These are phyloP conservation scores for Pythium plurisporium DNA, from an alignment of 352 stramenopile genomes.

Conservation along the genomic window DNA sequence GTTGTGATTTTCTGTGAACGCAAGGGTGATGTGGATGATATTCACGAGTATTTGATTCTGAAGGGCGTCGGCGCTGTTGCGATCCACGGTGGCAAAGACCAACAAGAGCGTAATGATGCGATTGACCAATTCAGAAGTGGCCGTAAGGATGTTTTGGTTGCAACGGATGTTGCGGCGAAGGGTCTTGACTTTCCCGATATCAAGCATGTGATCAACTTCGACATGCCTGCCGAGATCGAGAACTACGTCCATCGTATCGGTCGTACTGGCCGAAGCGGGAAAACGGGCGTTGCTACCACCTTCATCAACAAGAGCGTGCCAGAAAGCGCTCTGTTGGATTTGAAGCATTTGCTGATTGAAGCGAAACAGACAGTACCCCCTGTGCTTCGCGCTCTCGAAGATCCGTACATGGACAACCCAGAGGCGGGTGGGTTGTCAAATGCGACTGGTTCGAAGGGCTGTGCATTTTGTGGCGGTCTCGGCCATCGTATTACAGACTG, in stretches of 20 bases:
- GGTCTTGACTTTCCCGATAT: conserved; percentile 99
- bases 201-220: conserved; percentile 99
- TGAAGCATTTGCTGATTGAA: conserved; percentile 98
- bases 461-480: conserved; percentile 97
- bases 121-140: conserved; percentile 94
- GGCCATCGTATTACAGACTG: conserved; percentile 98
- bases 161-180: conserved; percentile 98
- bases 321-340: conserved; percentile 95
- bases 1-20: conserved; percentile 98
- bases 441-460: conserved; percentile 89
- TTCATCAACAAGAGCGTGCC: conserved; percentile 98
- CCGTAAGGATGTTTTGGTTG: conserved; percentile 96
- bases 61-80: conserved; percentile 95
- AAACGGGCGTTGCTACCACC: conserved; percentile 97
- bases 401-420: conserved; percentile 91
- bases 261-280: conserved; percentile 96
- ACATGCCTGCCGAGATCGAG: conserved; percentile 99
- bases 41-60: conserved; percentile 98
- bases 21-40: conserved; percentile 98
- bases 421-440: conserved; percentile 41
- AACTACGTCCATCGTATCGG: conserved; percentile 99
- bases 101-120: conserved; percentile 96
- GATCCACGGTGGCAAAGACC: conserved; percentile 98
- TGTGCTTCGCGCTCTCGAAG: conserved; percentile 96
- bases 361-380: conserved; percentile 98